phyloP scores from a whole-genome alignment of 1,139 yeast species.

The Yamadazyma diospyri region DNA sequence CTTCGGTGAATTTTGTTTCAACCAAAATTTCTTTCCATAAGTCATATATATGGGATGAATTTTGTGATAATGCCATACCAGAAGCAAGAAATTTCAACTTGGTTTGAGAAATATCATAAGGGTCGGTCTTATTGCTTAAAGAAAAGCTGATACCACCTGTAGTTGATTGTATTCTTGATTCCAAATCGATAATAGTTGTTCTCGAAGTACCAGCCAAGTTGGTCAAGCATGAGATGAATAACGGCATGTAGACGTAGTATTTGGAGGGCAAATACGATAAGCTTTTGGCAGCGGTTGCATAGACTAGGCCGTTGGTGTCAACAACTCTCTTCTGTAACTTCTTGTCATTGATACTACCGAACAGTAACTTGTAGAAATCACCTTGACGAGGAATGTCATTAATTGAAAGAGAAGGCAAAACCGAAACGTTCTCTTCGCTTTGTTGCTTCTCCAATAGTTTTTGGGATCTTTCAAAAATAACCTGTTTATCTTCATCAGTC shows the following conservation, averaged over 20 bases:
- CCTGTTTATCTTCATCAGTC: slow-evolving; percentile 53
- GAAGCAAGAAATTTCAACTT: slow-evolving; percentile 50
- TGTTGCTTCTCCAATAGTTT: slow-evolving; percentile 61
- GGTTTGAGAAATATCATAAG: slow-evolving; percentile 42
- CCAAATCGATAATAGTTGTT: slow-evolving; percentile 74
- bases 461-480: slow-evolving; percentile 58
- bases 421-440: slow-evolving; percentile 67
- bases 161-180: slow-evolving; percentile 72
- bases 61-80: slow-evolving; percentile 73
- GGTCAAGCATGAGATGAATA: slow-evolving; percentile 77
- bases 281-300: slow-evolving; percentile 58
- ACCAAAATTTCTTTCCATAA: slow-evolving; percentile 66
- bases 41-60: slow-evolving; percentile 55
- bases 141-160: slow-evolving; percentile 82
- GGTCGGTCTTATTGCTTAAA: slow-evolving; percentile 54
- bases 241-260: slow-evolving; percentile 65
- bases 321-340: slow-evolving; percentile 48
- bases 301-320: slow-evolving; percentile 74
- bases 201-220: slow-evolving; percentile 73
- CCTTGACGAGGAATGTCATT: slow-evolving; percentile 67
- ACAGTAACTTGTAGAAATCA: slow-evolving; percentile 33
- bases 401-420: slow-evolving; percentile 73
- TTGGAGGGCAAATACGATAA: slow-evolving; percentile 56
- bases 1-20: slow-evolving; percentile 57
- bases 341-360: slow-evolving; percentile 18